Evolutionary conservation across 345 rosid species (phyloP), one percentile per base, ranked within the genome.

Genomic region (Syzygium aromaticum): DNA sequence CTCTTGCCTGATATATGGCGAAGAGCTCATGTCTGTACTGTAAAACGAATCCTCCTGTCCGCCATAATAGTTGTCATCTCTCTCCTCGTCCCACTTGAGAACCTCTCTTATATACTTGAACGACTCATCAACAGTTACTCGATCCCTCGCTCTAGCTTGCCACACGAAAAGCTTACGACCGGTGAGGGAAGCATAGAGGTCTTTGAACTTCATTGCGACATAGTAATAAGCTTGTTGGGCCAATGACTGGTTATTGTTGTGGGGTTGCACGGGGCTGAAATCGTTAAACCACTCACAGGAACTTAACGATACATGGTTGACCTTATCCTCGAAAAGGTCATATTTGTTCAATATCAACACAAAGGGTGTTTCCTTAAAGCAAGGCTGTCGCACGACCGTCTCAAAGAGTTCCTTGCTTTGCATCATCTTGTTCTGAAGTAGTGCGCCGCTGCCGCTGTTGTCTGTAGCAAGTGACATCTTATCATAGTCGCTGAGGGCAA

Each of bases 221-320:
- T 98, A 98, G 93, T 92, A 96, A 92, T 96, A 98, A 22, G 98
- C 99, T 88, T 98, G 99, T 89, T 95, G 95, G 84, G 97, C 99
- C 11, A 95, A 88, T 1, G 99, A 88, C 91, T 95, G 98, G 61
- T 85, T 93, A 89, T 90, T 96, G 87, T 92, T 90, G 90, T 91
- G 92, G 11, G 98, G 93, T 83, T 91, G 92, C 86, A 96, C 93
- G 0, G 98, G 98, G 88, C 95, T 92, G 90, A 98, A 98, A 52
- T 98, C 98, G 17, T 89, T 88, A 91, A 98, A 96, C 99, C 99
- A 98, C 51, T 96, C 96, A 28, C 99, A 98, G 1, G 91, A 73
- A 25, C 94, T 94, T 51, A 98, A 88, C 0, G 93, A 97, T n/a
- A 93, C 91, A 28, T 94, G 92, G 89, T 89, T 93, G 19, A 95